Base-by-base conservation (phyloP, 208 protist species). In the Leishmania martiniquensis region DNA sequence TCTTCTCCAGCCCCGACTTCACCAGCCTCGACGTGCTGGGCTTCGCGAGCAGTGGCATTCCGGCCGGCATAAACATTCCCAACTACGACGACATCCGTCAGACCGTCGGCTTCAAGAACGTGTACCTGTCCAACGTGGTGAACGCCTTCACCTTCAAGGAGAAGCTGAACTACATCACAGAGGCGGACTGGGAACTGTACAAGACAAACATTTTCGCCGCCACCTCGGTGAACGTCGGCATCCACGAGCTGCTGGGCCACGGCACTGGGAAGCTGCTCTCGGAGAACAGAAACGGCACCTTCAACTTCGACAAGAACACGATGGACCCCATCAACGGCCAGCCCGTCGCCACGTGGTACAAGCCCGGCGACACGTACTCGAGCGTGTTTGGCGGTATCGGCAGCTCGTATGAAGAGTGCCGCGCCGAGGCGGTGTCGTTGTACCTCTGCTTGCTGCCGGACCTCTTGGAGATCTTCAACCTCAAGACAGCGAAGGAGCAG, bases 211-310 rank as follows among this genome's bases (percentile, higher is more conserved):
- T 89, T 62, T 68, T 83, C 15, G 63, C 82, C 15, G 89, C 95
- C 45, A 94, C 93, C 63, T 96, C 95, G 63, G 91, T 98, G n/a
- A 97, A 98, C 85, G 97, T 99, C 45, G 95, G 87, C 49, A 83
- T 97, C 52, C 97, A 99, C 88, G 97, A 99, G 86, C 87, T 98
- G 66, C 91, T 98, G 10, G 97, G 97, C 51, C 97, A 99, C 81
- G 97, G 97, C 39, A 96, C 89, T 10, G 97, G 97, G 37, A 98
- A 97, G 79, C 79, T 98, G 32, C 75, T 98, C 47, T 54, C 57
- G 45, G 81, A 92, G 62, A 69, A 80, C 34, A 87, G 84, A 62
- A 81, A 89, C 75, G 95, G 94, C 73, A 85, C 45, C n/a, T 73
- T 92, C 2, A 97, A 98, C 81, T 98, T 98, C 76, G 85, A 94